These are phyloP conservation scores for Triangularia verruculosa DNA, from an alignment of 2,329 filamentous ascomycete genomes.

Conservation along the genomic window DNA sequence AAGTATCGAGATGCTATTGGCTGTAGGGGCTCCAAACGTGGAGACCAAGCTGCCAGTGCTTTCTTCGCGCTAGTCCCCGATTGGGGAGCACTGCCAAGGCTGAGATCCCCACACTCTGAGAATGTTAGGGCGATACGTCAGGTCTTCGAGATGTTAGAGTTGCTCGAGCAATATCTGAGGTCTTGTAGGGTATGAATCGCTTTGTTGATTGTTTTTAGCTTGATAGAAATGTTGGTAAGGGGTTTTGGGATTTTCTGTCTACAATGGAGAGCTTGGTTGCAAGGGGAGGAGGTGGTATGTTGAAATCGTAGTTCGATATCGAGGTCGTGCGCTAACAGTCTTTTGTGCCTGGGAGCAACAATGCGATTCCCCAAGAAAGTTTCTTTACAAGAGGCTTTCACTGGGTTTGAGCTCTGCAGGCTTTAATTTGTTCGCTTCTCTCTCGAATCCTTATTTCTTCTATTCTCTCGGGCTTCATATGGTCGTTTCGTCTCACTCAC, in stretches of 20 bases:
- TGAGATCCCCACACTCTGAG: neutral
- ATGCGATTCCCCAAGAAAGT: neutral
- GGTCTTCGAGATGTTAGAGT: neutral
- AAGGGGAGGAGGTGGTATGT: neutral
- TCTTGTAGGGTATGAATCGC: neutral
- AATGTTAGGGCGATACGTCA: neutral
- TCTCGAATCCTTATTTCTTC: neutral
- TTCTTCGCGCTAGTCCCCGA: conserved; percentile 21
- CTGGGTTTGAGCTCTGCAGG: neutral
- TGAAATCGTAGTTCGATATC: neutral
- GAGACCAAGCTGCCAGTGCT: conserved; percentile 25
- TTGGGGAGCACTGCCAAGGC: conserved; percentile 16
- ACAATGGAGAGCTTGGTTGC: neutral
- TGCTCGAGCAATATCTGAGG: neutral
- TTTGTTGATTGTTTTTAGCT: too few species aligned
- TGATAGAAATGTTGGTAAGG: too few species aligned
- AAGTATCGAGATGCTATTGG: conserved; percentile 28
- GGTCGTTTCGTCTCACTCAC: neutral
- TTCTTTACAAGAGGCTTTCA: neutral
- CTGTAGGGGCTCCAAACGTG: conserved; percentile 22
- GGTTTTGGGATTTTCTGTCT: neutral
- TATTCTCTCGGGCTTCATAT: neutral
- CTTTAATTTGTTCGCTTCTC: neutral
- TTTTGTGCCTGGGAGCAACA: neutral
- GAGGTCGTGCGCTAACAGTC: neutral